phyloP scores from a whole-genome alignment of 371 early-diverging fungal genomes.

The Parasitella parasitica region DNA sequence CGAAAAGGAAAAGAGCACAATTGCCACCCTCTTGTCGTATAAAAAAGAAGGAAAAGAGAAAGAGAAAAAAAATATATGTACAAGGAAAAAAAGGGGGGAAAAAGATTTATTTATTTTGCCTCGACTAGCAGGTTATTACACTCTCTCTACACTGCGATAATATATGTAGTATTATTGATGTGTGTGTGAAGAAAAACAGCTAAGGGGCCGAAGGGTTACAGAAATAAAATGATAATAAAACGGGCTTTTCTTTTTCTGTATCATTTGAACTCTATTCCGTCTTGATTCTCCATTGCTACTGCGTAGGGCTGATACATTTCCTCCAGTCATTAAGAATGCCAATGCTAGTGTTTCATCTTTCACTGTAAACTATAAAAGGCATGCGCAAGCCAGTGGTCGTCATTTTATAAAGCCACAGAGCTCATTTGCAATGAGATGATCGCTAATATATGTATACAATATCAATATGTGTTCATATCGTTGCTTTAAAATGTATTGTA shows the following conservation, averaged over 20 bases:
- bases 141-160: neutral
- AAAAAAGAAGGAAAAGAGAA: constrained; percentile 1
- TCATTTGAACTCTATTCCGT: neutral
- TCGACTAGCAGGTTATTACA: neutral
- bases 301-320: neutral
- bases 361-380: neutral
- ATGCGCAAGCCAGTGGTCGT: no score
- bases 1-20: neutral
- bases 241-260: constrained; percentile 1
- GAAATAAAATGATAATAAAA: constrained; percentile 5
- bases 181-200: constrained; percentile 16
- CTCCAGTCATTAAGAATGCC: neutral
- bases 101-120: neutral
- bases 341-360: neutral
- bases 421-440: neutral
- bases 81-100: neutral
- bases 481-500: neutral
- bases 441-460: neutral
- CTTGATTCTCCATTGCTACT: neutral
- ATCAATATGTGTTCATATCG: neutral
- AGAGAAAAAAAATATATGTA: constrained; percentile 1
- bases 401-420: neutral
- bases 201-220: constrained; percentile 27
- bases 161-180: neutral
- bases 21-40: neutral